Base-by-base conservation (phyloP, 306 rosid species). In the Cercis canadensis region DNA sequence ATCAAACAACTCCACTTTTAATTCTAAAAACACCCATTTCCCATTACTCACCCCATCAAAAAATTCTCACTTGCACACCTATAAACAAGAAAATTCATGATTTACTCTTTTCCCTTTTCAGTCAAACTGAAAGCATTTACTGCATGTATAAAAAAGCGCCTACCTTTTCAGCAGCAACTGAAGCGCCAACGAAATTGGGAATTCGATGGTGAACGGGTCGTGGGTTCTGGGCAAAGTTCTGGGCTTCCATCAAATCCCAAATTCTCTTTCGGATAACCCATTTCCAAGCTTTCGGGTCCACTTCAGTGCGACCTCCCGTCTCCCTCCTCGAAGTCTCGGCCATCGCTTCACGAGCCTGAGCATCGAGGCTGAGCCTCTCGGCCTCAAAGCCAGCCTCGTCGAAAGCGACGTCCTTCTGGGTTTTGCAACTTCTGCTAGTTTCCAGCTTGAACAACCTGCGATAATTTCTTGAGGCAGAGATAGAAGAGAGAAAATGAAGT, bases 161-260 rank as follows among this genome's bases (percentile, higher is more conserved):
- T 62, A 90, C 97, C 84, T 87, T 90, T 4, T 85, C 75, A 43
- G 92, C 92, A 39, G 98, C 98, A 24, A 69, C 43, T 4, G 90
- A 65, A 59, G 97, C 98, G 17, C 87, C 96, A 4, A 87, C 79
- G 80, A 92, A 92, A 82, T 92, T 92, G 72, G 98, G 97, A 37
- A 92, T 92, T 11, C 97, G 90, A 69, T 92, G 97, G 73, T 92
- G 97, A 78, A 92, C 98, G 10, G 98, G 96, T 12, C 97, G 80
- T 0, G 98, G 98, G 31, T 83, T 81, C 19, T 82, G 86, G 0
- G 97, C 96, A 12, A 90, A 63, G 55, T 88, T 88, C 18, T 37
- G 74, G 4, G 86, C 74, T 37, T 92, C 98, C 98, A 92, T 88
- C 0, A 62, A 11, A 65, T 90, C 86, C 98, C 98, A 92, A n/a